Percentiles rank a stretch among this genome's conserved stretches.
These are phyloP conservation scores for Eremochloa ophiuroides DNA, from an alignment of 176 grass and related monocot species.

Conservation along the genomic window DNA sequence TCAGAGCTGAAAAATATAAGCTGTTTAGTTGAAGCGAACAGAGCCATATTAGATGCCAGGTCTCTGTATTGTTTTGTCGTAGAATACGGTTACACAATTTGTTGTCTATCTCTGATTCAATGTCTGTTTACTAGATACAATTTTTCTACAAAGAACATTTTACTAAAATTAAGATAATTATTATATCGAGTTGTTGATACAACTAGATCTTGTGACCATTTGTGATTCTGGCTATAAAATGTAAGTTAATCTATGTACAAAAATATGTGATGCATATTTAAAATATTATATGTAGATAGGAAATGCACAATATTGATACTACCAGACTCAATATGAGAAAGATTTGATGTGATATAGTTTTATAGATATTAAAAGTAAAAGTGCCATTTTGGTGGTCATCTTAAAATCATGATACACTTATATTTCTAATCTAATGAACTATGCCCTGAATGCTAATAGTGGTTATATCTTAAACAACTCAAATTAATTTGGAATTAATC, in stretches of 20 bases:
- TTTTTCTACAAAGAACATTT: accelerated
- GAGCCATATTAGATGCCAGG: too few species aligned
- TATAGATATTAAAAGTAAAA: not conserved
- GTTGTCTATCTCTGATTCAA: not conserved
- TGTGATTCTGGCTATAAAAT: not conserved
- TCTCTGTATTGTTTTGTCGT: not conserved
- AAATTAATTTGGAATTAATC: too few species aligned
- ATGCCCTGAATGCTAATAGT: too few species aligned
- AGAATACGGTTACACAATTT: not conserved
- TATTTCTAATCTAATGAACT: too few species aligned
- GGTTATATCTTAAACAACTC: too few species aligned
- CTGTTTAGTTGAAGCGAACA: too few species aligned
- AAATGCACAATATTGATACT: not conserved
- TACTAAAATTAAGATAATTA: not conserved
- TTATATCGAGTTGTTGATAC: not conserved
- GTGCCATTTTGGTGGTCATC: not conserved
- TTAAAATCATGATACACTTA: too few species aligned
- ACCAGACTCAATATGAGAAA: not conserved
- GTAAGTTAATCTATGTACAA: not conserved
- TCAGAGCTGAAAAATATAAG: too few species aligned
- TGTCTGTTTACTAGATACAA: not conserved
- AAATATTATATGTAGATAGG: not conserved
- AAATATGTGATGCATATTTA: not conserved
- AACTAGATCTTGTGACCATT: not conserved
- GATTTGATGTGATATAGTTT: not conserved